Conservation (phyloP, 164 flowering plant genomes). For the Nymphaea thermarum region DNA sequence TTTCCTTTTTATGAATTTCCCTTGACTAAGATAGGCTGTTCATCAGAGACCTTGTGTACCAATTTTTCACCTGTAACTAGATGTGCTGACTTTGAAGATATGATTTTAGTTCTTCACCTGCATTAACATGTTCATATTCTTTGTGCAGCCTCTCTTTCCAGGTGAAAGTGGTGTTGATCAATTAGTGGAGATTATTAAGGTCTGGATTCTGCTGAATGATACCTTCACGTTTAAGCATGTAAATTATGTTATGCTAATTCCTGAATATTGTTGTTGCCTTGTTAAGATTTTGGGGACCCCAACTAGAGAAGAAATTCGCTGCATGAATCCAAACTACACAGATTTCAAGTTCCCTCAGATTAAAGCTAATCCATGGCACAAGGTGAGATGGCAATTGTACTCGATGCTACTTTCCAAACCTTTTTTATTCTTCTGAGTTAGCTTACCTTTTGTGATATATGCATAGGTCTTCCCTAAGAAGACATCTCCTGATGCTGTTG, state of each 20-base stretch:
- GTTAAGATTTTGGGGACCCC: constrained; percentile 83
- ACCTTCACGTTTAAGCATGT: neutral
- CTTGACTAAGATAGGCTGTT: too few relatives aligned
- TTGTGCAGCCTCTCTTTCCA: constrained; percentile 68
- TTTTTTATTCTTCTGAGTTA: neutral
- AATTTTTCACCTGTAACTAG: too few relatives aligned
- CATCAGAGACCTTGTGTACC: too few relatives aligned
- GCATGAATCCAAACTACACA: constrained; percentile 95
- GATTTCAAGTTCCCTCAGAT: constrained; percentile 95
- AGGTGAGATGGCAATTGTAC: constrained; percentile 32
- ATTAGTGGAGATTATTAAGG: constrained; percentile 93
- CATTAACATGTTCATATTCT: neutral
- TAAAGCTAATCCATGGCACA: constrained; percentile 98
- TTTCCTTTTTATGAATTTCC: too few relatives aligned
- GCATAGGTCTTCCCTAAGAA: constrained; percentile 73
- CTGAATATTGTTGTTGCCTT: neutral
- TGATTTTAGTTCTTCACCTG: neutral
- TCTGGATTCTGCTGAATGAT: constrained; percentile 4
- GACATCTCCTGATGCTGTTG: constrained; percentile 91
- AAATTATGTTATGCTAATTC: neutral
- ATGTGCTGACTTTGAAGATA: too few relatives aligned
- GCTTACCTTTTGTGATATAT: neutral
- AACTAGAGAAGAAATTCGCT: constrained; percentile 91
- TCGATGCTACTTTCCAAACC: neutral
- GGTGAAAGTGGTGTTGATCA: constrained; percentile 94